phyloP scores from a whole-genome alignment of 306 rosid genomes.

The Ochetophila trinervis region DNA sequence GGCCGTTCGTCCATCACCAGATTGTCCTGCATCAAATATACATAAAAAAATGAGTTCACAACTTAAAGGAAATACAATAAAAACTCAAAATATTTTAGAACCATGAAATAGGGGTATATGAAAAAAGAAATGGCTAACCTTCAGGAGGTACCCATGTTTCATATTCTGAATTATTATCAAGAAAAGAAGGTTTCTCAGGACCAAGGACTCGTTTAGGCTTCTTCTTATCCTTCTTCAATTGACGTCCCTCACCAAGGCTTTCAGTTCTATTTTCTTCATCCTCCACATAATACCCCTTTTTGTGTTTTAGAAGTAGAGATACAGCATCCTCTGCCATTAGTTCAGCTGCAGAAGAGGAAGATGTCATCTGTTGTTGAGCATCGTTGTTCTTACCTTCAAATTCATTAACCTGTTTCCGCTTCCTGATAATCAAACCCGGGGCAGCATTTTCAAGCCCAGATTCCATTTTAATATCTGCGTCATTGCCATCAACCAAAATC shows the following conservation, averaged over 20 bases:
- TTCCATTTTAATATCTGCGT: slow-evolving; percentile 25
- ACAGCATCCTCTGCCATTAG: slow-evolving; percentile 87
- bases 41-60: not conserved
- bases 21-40: slow-evolving; percentile 68
- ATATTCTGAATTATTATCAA: slow-evolving; percentile 38
- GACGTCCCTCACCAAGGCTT: slow-evolving; percentile 30
- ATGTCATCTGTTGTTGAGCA: slow-evolving; percentile 35
- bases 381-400: slow-evolving; percentile 33
- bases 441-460: slow-evolving; percentile 74
- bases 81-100: not conserved
- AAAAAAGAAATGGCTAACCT: slow-evolving; percentile 49
- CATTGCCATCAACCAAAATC: slow-evolving; percentile 40
- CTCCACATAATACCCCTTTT: slow-evolving; percentile 53
- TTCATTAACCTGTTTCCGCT: slow-evolving; percentile 65
- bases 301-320: slow-evolving; percentile 78
- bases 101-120: not conserved
- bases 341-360: slow-evolving; percentile 48
- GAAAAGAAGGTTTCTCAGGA: slow-evolving; percentile 86
- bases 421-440: slow-evolving; percentile 83
- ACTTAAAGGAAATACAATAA: slow-evolving; percentile 2
- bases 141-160: slow-evolving; percentile 90
- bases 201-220: slow-evolving; percentile 74
- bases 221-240: slow-evolving; percentile 38
- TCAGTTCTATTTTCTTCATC: slow-evolving; percentile 43
- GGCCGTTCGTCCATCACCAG: slow-evolving; percentile 89